Evolutionary conservation across 805 yeast species (phyloP).

Genomic region (Starmerella ratchasimensis): DNA sequence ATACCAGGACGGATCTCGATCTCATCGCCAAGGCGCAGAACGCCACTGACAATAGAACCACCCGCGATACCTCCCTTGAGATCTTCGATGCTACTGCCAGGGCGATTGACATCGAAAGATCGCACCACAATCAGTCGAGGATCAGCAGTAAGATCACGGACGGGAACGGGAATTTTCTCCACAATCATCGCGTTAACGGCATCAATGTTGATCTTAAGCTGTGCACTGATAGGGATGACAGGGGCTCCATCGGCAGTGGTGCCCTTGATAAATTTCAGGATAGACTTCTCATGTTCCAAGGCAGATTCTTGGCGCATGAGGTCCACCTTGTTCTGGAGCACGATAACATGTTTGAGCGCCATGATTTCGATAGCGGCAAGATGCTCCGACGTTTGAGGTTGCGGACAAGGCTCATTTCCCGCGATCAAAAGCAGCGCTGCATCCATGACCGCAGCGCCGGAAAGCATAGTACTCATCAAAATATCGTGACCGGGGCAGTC

Average conservation of each 20-base stretch:
- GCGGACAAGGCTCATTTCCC: constrained; percentile 98
- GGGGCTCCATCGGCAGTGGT: constrained; percentile 99
- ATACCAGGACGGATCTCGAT: constrained; percentile 99
- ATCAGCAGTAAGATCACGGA: constrained; percentile 84
- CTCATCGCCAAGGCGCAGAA: constrained; percentile 91
- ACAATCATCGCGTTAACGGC: constrained; percentile 96
- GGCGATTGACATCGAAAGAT: constrained; percentile 96
- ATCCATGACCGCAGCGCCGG: constrained; percentile 99
- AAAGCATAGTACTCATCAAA: constrained; percentile 99
- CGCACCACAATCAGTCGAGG: constrained; percentile 95
- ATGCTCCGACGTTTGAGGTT: constrained; percentile 98
- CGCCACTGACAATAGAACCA: constrained; percentile 95
- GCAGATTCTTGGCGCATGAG: constrained; percentile 96
- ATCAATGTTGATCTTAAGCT: constrained; percentile 93
- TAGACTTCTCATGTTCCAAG: constrained; percentile 85
- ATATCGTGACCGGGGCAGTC: constrained; percentile 99
- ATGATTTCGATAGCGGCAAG: constrained; percentile 98
- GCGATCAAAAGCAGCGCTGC: constrained; percentile 94
- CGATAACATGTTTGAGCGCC: constrained; percentile 93
- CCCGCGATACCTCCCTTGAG: constrained; percentile 99
- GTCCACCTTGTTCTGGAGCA: constrained; percentile 95
- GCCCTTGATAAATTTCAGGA: constrained; percentile 84
- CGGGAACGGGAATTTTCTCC: constrained; percentile 88
- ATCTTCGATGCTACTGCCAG: constrained; percentile 94
- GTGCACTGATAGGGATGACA: constrained; percentile 96